These are phyloP conservation scores for Podaxis sp. DNA, from an alignment of 768 basidiomycete species.

Conservation along the genomic window DNA sequence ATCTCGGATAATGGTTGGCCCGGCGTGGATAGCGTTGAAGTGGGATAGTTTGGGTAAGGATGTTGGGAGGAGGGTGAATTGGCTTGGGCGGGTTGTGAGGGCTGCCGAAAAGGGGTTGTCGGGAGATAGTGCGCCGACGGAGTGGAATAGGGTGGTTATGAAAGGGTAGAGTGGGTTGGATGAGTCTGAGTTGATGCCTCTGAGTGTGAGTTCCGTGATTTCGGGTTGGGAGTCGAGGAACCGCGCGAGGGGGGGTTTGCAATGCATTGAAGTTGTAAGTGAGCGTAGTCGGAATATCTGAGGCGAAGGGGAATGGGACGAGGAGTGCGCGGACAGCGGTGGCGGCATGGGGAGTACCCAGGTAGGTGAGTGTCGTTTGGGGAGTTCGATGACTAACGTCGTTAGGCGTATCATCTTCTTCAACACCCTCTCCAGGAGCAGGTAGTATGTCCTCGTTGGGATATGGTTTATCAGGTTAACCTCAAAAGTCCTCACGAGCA, in stretches of 20 bases:
- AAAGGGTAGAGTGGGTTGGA: constrained; percentile 19
- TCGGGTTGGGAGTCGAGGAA: constrained; percentile 49
- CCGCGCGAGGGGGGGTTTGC: constrained; percentile 37
- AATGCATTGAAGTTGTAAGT: constrained; percentile 56
- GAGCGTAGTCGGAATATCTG: constrained; percentile 35
- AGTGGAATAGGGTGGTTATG: constrained; percentile 14
- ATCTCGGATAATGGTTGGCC: constrained; percentile 37
- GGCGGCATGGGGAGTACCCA: constrained; percentile 39
- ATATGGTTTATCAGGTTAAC: constrained; percentile 33
- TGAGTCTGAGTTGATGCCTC: constrained; percentile 40
- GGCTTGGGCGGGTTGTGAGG: constrained; percentile 4
- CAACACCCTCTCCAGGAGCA: constrained; percentile 43
- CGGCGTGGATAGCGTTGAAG: constrained; percentile 53
- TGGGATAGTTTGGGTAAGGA: constrained; percentile 44
- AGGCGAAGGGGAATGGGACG: constrained; percentile 18
- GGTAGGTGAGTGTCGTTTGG: constrained; percentile 29
- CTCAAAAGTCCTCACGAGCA: constrained; percentile 41
- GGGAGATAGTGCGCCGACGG: constrained; percentile 15
- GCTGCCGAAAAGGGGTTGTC: constrained; percentile 15
- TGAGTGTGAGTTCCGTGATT: constrained; percentile 49
- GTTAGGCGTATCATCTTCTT: constrained; percentile 32
- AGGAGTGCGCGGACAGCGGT: neutral
- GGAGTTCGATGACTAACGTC: constrained; percentile 49
- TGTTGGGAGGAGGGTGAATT: constrained; percentile 30
- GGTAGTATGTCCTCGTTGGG: constrained; percentile 46